Conservation (phyloP, 2,329 filamentous ascomycete genomes). For the Aspergillus uvarum region DNA sequence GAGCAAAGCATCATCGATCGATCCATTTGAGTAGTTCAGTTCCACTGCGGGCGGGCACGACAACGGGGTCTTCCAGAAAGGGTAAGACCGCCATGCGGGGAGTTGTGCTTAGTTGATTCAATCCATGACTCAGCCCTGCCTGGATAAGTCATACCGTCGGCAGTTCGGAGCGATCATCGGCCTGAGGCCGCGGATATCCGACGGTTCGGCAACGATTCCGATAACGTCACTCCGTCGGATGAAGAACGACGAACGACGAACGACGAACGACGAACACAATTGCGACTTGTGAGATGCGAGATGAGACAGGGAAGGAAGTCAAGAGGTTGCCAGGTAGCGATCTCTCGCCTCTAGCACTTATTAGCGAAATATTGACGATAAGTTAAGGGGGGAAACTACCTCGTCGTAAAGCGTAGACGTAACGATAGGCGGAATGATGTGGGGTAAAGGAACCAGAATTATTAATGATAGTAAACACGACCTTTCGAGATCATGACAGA, state of each 20-base stretch:
- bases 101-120: neutral
- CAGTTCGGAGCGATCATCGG: neutral
- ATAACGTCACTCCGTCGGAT: slow-evolving; percentile 14
- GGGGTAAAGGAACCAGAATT: neutral
- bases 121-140: neutral
- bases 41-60: too few species aligned
- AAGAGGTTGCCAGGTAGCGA: neutral
- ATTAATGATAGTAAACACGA: neutral
- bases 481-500: neutral
- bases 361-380: too few species aligned
- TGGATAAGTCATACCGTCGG: neutral
- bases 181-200: slow-evolving; percentile 1
- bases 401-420: neutral
- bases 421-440: neutral
- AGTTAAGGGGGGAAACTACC: neutral
- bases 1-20: neutral
- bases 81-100: too few species aligned
- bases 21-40: too few species aligned
- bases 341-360: too few species aligned
- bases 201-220: slow-evolving; percentile 9
- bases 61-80: too few species aligned
- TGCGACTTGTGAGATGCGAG: neutral
- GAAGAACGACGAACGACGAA: neutral
- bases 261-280: neutral
- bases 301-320: too few species aligned